Base-by-base conservation (phyloP, 495 filamentous ascomycete species). In the Aspergillus coremiiformis region DNA sequence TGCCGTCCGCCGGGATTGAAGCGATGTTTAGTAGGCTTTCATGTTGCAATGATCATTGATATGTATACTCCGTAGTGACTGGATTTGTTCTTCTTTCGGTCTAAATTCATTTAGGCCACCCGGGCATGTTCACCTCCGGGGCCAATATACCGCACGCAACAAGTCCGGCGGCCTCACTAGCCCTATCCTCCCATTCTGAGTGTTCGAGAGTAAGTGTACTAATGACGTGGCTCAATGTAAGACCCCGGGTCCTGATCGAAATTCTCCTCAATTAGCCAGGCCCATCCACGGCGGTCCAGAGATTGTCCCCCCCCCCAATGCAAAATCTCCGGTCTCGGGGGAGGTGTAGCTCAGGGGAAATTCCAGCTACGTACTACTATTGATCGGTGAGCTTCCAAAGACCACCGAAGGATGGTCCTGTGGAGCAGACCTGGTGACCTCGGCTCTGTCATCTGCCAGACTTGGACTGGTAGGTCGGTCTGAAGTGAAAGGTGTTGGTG, bases 1-100 rank as follows among this genome's bases (percentile, higher is more conserved):
- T 80, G 23, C 77, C 77, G 64, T 80, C 77, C 8, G 67, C 77
- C 7, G 77, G 77, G 32, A 80, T 79, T 2, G 69, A 65, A 4
- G 75, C 76, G 39, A 80, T 77, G 32, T 59, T 66, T n/a, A n/a
- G 59, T 78, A 78, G n/a, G 59, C 64, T 47, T 66, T 65, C n/a
- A 19, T 44, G 14, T 17, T 49, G 7, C n/a, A 22, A 10, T 32
- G 29, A 9, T 32, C 5, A 6, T 4, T 27, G 21, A 26, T 26
- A 32, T 32, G 5, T 8, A 6, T 7, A 12, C 6, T 12, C 2
- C 11, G 29, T 2, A 12, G 11, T 10, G 2, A 32, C 11, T 12
- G 29, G 29, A 8, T 32, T 6, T 2, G 5, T 39, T 46, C 15
- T 1, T 17, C 17, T n/a, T 46, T 19, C 24, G 30, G 26, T 47